Conservation (phyloP, 2,329 filamentous ascomycete species). For the Ascochyta koolunga region DNA sequence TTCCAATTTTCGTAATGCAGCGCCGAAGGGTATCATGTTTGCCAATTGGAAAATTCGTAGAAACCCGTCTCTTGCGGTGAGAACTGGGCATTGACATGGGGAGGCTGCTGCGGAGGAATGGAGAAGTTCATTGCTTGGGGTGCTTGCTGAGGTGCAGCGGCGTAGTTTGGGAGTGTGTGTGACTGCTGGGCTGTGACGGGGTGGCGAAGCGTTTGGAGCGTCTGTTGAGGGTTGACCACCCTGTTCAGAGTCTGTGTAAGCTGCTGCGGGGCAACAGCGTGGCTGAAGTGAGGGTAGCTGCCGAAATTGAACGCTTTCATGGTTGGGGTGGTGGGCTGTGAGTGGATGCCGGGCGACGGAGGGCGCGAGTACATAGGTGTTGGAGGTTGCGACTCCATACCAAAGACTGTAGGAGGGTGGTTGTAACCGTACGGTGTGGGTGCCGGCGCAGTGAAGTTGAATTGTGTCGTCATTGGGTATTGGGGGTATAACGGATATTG, state of each 20-base stretch:
- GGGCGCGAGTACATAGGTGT: slow-evolving; percentile 17
- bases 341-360: slow-evolving; percentile 25
- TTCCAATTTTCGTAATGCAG: slow-evolving; percentile 5
- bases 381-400: slow-evolving; percentile 19
- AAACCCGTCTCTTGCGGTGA: slow-evolving; percentile 12
- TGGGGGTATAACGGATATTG: slow-evolving; percentile 12
- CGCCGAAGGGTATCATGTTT: not conserved
- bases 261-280: slow-evolving; percentile 17
- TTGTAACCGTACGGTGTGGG: slow-evolving; percentile 24
- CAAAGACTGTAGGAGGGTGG: slow-evolving; percentile 29
- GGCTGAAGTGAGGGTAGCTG: slow-evolving; percentile 13
- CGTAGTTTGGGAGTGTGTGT: slow-evolving; percentile 11
- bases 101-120: slow-evolving; percentile 9
- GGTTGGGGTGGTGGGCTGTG: slow-evolving; percentile 38
- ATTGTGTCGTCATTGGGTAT: slow-evolving; percentile 16
- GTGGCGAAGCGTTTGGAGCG: slow-evolving; percentile 16
- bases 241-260: slow-evolving; percentile 18
- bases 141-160: slow-evolving; percentile 10
- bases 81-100: slow-evolving; percentile 13
- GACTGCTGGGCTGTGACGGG: slow-evolving; percentile 16
- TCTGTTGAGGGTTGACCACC: slow-evolving; percentile 16
- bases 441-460: slow-evolving; percentile 13
- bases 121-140: slow-evolving; percentile 13
- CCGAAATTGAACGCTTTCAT: slow-evolving; percentile 21
- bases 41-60: slow-evolving; percentile 13